phyloP scores from a whole-genome alignment of 192 early-diverging fungal genomes.

The Gonapodya sp. region DNA sequence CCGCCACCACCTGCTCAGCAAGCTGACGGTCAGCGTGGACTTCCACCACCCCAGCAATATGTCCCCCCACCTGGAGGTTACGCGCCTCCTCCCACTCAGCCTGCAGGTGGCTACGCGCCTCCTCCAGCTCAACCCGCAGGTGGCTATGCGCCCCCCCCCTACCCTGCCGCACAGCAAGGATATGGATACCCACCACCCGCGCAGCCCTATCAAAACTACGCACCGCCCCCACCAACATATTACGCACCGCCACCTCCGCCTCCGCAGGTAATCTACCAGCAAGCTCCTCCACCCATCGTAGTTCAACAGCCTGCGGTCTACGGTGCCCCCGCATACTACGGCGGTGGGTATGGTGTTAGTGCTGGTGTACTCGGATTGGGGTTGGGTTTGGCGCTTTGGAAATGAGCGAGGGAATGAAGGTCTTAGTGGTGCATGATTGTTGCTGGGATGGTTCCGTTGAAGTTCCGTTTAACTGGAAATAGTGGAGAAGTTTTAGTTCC shows the following conservation, averaged over 20 bases:
- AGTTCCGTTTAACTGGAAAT: no score
- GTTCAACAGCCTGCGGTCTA: not conserved
- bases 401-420: not conserved
- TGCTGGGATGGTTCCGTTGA: no score
- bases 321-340: not conserved
- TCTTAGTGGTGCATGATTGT: not conserved
- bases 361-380: not conserved
- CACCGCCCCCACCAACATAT: not conserved
- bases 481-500: no score
- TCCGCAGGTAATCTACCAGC: not conserved
- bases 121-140: no score
- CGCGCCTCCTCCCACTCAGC: not conserved
- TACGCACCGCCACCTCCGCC: not conserved
- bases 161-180: no score
- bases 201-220: no score
- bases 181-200: no score
- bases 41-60: not conserved
- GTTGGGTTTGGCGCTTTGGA: not conserved
- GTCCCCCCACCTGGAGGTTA: not conserved
- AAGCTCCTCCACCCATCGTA: not conserved
- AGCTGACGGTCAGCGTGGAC: not conserved
- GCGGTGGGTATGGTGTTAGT: not conserved
- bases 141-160: no score
- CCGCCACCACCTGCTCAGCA: not conserved
- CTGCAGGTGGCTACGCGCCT: no score